A percentile compares a stretch with the other conserved stretches of the same genome.
Conservation (phyloP, 2,329 filamentous ascomycete genomes). For the Aureobasidium sp. region DNA sequence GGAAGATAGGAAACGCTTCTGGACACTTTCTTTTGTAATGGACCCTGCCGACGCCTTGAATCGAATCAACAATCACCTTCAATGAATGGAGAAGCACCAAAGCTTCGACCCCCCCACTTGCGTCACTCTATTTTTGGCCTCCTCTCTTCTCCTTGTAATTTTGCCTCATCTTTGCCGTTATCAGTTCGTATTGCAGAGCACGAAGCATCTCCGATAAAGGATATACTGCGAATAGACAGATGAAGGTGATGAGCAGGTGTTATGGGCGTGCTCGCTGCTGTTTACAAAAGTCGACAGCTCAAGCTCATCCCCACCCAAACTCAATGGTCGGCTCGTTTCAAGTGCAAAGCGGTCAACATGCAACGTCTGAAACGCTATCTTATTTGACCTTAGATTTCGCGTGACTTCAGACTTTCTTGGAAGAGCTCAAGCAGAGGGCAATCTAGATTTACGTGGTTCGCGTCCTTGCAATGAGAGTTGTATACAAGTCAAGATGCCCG, state of each 20-base stretch:
- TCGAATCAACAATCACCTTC: constrained; percentile 9
- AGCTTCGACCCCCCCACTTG: constrained; percentile 6
- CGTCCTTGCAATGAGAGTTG: too few relatives aligned
- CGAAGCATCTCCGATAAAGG: too few relatives aligned
- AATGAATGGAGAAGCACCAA: not conserved
- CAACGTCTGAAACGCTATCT: constrained; percentile 4
- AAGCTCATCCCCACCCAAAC: not conserved
- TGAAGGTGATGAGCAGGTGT: not conserved
- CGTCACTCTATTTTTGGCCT: constrained; percentile 14
- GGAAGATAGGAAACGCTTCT: not conserved
- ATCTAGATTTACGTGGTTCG: too few relatives aligned
- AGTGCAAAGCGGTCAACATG: not conserved
- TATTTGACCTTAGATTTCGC: not conserved
- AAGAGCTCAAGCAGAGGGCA: too few relatives aligned
- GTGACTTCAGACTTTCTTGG: not conserved
- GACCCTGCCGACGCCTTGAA: constrained; percentile 5
- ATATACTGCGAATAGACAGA: not conserved
- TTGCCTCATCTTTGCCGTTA: not conserved
- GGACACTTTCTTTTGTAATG: not conserved
- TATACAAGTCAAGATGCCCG: too few relatives aligned
- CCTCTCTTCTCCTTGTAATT: not conserved
- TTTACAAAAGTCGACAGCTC: not conserved
- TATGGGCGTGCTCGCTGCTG: not conserved
- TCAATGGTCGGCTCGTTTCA: not conserved
- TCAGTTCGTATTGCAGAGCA: not conserved